These are phyloP conservation scores for Blastomyces silverae DNA, from an alignment of 2,329 filamentous ascomycete species.

Conservation along the genomic window DNA sequence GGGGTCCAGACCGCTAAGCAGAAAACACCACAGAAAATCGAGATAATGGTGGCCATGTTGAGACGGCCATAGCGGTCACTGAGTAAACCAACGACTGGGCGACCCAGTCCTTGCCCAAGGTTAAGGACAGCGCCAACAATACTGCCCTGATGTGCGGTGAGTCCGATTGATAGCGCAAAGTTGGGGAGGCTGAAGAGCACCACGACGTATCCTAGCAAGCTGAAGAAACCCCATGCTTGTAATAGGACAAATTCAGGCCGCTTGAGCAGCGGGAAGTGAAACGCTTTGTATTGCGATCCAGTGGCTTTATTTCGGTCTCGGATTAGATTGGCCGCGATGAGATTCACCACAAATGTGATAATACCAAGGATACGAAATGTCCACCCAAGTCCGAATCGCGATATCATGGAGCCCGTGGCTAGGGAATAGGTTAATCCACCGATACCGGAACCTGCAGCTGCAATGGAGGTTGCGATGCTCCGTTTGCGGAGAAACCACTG, in stretches of 20 bases:
- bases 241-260: constrained; percentile 52
- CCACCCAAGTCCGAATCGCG: constrained; percentile 51
- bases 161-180: constrained; percentile 54
- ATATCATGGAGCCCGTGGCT: constrained; percentile 52
- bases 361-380: constrained; percentile 57
- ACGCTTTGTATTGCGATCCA: constrained; percentile 46
- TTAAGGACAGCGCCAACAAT: constrained; percentile 58
- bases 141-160: constrained; percentile 54
- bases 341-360: constrained; percentile 48
- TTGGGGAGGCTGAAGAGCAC: constrained; percentile 58
- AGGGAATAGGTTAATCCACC: constrained; percentile 56
- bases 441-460: constrained; percentile 52
- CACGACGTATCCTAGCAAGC: constrained; percentile 59
- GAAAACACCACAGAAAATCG: constrained; percentile 51
- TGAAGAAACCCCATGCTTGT: constrained; percentile 54
- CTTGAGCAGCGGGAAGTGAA: constrained; percentile 49
- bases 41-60: constrained; percentile 54
- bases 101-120: constrained; percentile 51
- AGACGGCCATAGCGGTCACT: constrained; percentile 56
- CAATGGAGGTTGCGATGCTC: constrained; percentile 55
- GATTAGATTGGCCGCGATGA: constrained; percentile 49
- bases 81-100: constrained; percentile 57
- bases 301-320: constrained; percentile 54
- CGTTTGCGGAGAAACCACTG: constrained; percentile 57
- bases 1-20: constrained; percentile 57